Percentiles rank a stretch among this genome's conserved stretches.
These are phyloP conservation scores for Colletotrichum sp. DNA, from an alignment of 2,329 filamentous ascomycete species.

Conservation along the genomic window DNA sequence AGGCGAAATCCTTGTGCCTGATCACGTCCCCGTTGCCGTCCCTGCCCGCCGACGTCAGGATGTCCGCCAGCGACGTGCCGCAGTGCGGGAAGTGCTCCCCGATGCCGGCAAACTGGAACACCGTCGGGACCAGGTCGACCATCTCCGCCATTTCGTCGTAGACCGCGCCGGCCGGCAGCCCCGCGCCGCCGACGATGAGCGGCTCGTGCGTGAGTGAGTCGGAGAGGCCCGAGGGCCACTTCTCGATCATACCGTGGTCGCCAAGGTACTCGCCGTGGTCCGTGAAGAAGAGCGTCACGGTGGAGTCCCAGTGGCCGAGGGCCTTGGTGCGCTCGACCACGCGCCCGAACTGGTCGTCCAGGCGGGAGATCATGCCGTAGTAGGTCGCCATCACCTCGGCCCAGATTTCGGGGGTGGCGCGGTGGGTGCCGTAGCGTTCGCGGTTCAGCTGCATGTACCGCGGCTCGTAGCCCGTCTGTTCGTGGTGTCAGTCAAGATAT, in stretches of 20 bases:
- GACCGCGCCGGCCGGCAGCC: slow-evolving; percentile 37
- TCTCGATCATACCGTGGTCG: slow-evolving; percentile 52
- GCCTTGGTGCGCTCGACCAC: slow-evolving; percentile 39
- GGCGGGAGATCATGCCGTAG: slow-evolving; percentile 50
- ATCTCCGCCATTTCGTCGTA: slow-evolving; percentile 44
- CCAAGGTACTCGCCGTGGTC: slow-evolving; percentile 53
- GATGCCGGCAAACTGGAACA: slow-evolving; percentile 42
- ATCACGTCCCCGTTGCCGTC: slow-evolving; percentile 8
- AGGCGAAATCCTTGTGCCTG: slow-evolving; percentile 43
- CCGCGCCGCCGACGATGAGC: slow-evolving; percentile 46
- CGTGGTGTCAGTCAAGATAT: neutral
- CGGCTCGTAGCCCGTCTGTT: slow-evolving; percentile 45
- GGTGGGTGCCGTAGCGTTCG: slow-evolving; percentile 39
- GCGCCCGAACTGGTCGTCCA: slow-evolving; percentile 51
- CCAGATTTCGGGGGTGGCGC: slow-evolving; percentile 47
- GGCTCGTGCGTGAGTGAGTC: slow-evolving; percentile 47
- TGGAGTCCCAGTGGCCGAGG: slow-evolving; percentile 39
- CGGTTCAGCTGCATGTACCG: slow-evolving; percentile 45
- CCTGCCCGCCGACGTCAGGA: neutral
- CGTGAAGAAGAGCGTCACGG: slow-evolving; percentile 48
- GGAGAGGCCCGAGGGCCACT: slow-evolving; percentile 50
- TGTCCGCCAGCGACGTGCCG: slow-evolving; percentile 12
- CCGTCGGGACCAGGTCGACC: slow-evolving; percentile 49
- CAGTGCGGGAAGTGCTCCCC: slow-evolving; percentile 42
- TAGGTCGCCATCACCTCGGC: slow-evolving; percentile 49